Percentiles rank a stretch among this genome's conserved stretches.
These are phyloP conservation scores for Cercospora janseana DNA, from an alignment of 2,329 filamentous ascomycete genomes.

Conservation along the genomic window DNA sequence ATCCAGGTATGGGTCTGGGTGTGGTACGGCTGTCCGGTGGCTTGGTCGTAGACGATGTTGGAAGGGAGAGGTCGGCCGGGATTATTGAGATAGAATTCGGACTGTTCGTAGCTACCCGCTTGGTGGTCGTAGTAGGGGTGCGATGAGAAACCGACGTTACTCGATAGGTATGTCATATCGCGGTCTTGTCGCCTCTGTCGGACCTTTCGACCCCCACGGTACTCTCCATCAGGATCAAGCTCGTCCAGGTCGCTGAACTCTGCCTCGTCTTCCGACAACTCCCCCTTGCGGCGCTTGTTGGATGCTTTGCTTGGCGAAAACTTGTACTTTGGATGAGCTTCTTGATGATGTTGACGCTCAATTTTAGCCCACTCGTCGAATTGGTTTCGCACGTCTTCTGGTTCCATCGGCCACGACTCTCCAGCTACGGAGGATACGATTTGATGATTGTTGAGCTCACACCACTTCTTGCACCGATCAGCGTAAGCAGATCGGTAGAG, in stretches of 20 bases:
- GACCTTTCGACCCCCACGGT: conserved; percentile 32
- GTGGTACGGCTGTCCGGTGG: conserved; percentile 32
- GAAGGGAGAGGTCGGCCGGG: conserved; percentile 32
- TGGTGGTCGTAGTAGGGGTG: conserved; percentile 36
- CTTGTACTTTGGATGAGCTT: conserved; percentile 87
- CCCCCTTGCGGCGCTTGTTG: conserved; percentile 50
- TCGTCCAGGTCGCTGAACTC: conserved; percentile 36
- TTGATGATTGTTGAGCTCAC: conserved; percentile 87
- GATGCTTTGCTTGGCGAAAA: conserved; percentile 78
- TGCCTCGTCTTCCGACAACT: conserved; percentile 37
- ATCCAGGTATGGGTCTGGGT: conserved; percentile 32
- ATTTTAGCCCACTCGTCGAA: conserved; percentile 77
- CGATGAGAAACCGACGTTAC: conserved; percentile 33
- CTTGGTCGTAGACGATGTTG: conserved; percentile 34
- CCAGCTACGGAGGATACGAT: conserved; percentile 86
- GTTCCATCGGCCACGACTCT: conserved; percentile 79
- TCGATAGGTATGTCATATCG: conserved; percentile 30
- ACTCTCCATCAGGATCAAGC: conserved; percentile 37
- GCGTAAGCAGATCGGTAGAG: conserved; percentile 92
- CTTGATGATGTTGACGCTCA: conserved; percentile 80
- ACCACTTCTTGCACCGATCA: conserved; percentile 77
- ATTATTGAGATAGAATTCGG: conserved; percentile 33
- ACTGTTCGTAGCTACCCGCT: conserved; percentile 30
- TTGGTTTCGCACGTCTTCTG: conserved; percentile 66
- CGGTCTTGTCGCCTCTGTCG: conserved; percentile 27